Conservation (phyloP, 2,329 filamentous ascomycete genomes). For the Colletotrichum tanaceti region DNA sequence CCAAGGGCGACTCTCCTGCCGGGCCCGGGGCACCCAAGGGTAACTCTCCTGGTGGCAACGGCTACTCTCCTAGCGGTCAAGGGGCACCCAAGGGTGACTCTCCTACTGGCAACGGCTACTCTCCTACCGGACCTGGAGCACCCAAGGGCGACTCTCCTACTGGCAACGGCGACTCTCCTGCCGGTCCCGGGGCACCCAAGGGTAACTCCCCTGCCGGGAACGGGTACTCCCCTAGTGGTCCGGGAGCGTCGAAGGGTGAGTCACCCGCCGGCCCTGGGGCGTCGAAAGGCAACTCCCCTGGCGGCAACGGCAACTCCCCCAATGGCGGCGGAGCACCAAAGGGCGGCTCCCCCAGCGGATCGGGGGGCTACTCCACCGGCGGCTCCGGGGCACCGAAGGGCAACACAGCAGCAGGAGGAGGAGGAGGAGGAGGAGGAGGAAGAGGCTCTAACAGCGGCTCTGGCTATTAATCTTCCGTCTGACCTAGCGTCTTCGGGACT, state of each 20-base stretch:
- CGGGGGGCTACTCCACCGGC: no score
- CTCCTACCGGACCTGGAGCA: neutral
- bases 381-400: neutral
- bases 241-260: neutral
- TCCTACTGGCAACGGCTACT: neutral
- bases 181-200: neutral
- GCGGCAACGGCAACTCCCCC: neutral
- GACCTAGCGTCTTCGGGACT: no score
- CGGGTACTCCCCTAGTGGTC: neutral
- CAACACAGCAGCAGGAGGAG: neutral
- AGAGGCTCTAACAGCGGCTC: no score
- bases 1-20: neutral
- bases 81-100: neutral
- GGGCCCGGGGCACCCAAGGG: neutral
- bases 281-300: neutral
- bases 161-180: no score
- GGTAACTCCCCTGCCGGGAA: neutral
- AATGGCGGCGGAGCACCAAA: neutral
- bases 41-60: neutral
- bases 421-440: no score
- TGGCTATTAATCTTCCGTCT: no score
- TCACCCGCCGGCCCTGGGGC: neutral
- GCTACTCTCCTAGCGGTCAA: neutral
- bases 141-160: conserved; percentile 1
- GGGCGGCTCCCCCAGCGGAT: neutral